Base-by-base conservation (phyloP, 345 rosid genomes). In the Aurinia saxatilis region DNA sequence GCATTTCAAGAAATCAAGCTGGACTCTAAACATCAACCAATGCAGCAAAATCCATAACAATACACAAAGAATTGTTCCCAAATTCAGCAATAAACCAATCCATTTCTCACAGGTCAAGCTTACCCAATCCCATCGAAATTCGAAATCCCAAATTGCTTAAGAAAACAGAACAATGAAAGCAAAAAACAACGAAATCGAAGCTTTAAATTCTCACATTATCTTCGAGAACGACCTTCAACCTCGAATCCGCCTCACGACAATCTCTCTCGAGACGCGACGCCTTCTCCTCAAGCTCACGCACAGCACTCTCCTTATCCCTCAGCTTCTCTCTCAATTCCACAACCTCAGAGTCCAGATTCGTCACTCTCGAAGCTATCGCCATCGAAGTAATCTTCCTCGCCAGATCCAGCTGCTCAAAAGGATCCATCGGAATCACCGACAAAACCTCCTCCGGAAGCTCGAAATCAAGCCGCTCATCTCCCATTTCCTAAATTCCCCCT, bases 361-460 rank as follows among this genome's bases (percentile, higher is more conserved):
- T 79, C 35, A 93, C 92, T 62, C 97, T 85, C 34, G 97, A 87
- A 55, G 96, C 90, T 39, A 93, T 85, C 21, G 99, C 99, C 91
- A 90, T 79, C 25, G 99, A 87, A 2, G 97, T 93, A 31, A 90
- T 93, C 86, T 87, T 90, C 58, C 96, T 88, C 41, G 99, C 99
- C 66, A 93, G 87, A 85, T 93, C 97, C 80, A 93, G 78, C 79
- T 93, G 95, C 50, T 90, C 97, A 68, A 82, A 90, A 18, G 97
- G 96, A 36, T 93, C 97, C 60, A 86, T 59, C 50, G 99, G 97
- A 30, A 93, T 87, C 68, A 85, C 90, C 27, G 95, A 82, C 52
- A 90, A 68, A 30, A 93, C 65, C 76, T 84, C 95, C 12, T 93
- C 91, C 38, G 91, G 55, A 9, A 93, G 66, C 29, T 77, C 70